Evolutionary conservation across 148 eudicot genomes (phyloP).

Genomic region (Chenopodium berlandieri): DNA sequence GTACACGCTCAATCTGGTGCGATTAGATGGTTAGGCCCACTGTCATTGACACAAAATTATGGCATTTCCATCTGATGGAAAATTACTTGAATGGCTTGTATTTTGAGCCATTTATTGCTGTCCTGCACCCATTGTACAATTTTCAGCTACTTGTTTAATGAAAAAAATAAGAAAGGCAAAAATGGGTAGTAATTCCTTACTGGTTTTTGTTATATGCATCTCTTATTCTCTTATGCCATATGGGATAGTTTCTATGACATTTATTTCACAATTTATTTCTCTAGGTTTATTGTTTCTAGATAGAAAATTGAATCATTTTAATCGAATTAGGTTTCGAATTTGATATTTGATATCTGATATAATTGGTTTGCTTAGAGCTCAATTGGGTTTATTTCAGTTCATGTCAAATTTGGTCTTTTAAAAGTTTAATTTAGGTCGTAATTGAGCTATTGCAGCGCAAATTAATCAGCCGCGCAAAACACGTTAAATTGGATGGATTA

Average conservation of each 20-base stretch:
- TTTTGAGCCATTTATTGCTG: conserved; percentile 20
- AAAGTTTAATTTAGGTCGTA: no score
- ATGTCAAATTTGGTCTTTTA: no score
- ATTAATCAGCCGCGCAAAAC: not conserved
- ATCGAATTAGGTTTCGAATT: not conserved
- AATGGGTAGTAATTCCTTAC: not conserved
- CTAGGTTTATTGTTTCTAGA: conserved; percentile 1
- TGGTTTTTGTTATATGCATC: conserved; percentile 1
- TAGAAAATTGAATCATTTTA: not conserved
- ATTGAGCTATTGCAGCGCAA: no score
- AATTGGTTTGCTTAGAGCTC: not conserved
- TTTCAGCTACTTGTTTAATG: not conserved
- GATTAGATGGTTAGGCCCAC: conserved; percentile 20
- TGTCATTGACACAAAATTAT: conserved; percentile 13
- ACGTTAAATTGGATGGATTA: not conserved
- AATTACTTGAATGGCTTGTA: conserved; percentile 21
- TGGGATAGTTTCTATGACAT: not conserved
- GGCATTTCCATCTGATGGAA: conserved; percentile 3
- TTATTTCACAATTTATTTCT: not conserved
- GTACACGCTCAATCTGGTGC: conserved; percentile 11
- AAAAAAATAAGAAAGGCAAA: not conserved
- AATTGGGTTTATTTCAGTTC: not conserved
- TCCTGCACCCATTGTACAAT: conserved; percentile 24
- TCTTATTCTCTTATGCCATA: not conserved
- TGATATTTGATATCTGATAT: no score